Conservation (phyloP, 208 protist genomes). For the Wallacemonas collosoma region DNA sequence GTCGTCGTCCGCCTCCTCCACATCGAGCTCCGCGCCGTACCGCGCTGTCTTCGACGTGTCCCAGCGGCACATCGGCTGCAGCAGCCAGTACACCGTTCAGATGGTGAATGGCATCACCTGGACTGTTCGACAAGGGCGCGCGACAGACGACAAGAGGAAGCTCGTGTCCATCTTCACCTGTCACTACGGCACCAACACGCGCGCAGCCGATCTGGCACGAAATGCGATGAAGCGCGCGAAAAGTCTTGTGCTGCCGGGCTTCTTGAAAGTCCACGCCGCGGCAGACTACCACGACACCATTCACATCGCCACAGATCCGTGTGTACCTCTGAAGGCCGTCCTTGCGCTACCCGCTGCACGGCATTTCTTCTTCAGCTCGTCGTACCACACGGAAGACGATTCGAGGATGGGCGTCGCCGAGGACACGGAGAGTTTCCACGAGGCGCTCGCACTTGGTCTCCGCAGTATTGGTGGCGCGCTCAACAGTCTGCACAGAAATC, state of each 20-base stretch:
- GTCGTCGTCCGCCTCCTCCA: background rate
- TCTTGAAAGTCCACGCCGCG: constrained; percentile 72
- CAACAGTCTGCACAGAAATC: constrained; percentile 66
- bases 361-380: constrained; percentile 28
- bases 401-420: constrained; percentile 13
- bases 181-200: constrained; percentile 18
- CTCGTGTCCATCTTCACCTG: constrained; percentile 65
- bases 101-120: constrained; percentile 42
- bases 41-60: constrained; percentile 4
- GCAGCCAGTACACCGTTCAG: constrained; percentile 19
- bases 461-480: constrained; percentile 54
- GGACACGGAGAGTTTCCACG: constrained; percentile 23
- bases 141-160: constrained; percentile 43
- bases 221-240: constrained; percentile 76
- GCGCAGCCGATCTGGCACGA: constrained; percentile 42
- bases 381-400: constrained; percentile 9
- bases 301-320: constrained; percentile 86
- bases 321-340: constrained; percentile 50
- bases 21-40: constrained; percentile 7
- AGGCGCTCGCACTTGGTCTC: constrained; percentile 46
- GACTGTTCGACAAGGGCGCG: constrained; percentile 43
- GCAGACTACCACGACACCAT: constrained; percentile 69
- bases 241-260: constrained; percentile 71
- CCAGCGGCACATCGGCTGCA: constrained; percentile 8
- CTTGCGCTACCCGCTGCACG: constrained; percentile 30